These are phyloP conservation scores for Yarrowia deformans DNA, from an alignment of 805 yeast genomes.

Conservation along the genomic window DNA sequence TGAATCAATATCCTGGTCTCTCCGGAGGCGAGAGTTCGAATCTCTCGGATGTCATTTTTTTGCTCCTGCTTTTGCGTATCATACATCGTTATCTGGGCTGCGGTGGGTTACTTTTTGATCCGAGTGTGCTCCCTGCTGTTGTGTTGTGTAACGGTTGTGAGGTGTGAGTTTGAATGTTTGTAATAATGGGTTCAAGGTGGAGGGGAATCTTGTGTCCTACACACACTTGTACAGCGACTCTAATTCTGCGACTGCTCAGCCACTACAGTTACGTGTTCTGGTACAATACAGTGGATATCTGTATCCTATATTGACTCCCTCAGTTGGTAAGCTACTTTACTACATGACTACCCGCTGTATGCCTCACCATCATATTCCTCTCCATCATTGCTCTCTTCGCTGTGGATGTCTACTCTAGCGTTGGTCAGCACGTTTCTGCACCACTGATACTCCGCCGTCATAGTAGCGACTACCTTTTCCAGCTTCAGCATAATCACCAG, in stretches of 20 bases:
- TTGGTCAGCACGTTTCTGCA: neutral
- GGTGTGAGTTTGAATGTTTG: too few relatives aligned
- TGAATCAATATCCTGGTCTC: conserved; percentile 39
- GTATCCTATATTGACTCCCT: too few relatives aligned
- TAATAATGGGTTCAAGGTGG: too few relatives aligned
- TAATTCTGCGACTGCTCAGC: too few relatives aligned
- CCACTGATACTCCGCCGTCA: conserved; percentile 3
- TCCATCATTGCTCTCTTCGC: too few relatives aligned
- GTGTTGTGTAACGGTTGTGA: neutral
- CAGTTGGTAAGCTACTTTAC: too few relatives aligned
- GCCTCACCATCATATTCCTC: neutral
- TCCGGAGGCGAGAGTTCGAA: conserved; percentile 39
- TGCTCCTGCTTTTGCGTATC: neutral
- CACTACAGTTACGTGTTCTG: too few relatives aligned
- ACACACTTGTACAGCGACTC: too few relatives aligned
- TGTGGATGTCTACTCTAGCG: neutral
- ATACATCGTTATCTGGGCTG: neutral
- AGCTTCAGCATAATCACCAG: neutral
- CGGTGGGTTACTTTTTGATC: neutral
- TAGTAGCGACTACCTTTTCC: neutral
- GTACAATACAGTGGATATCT: too few relatives aligned
- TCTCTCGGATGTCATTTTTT: conserved; percentile 38
- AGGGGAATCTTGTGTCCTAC: too few relatives aligned
- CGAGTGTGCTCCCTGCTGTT: neutral
- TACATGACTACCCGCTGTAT: neutral